Conservation (phyloP, 2,329 filamentous ascomycete species). For the Fusarium tjaetaba region DNA sequence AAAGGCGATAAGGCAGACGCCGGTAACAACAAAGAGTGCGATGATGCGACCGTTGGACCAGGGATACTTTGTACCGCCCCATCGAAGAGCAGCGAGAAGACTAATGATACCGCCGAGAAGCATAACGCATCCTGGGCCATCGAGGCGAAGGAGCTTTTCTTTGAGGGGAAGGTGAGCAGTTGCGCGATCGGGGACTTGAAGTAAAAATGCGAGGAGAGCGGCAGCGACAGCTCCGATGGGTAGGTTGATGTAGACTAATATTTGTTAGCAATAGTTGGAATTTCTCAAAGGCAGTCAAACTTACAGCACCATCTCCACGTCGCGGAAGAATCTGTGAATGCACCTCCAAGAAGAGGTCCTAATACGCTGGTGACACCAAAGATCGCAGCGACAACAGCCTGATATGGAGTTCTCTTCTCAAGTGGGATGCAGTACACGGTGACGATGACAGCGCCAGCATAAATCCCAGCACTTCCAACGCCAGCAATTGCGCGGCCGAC, state of each 20-base stretch:
- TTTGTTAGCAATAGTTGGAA: too few species aligned
- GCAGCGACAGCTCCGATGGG: slow-evolving; percentile 3
- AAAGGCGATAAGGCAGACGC: background rate
- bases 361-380: slow-evolving; percentile 44
- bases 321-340: slow-evolving; percentile 31
- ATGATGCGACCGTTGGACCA: slow-evolving; percentile 2
- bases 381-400: slow-evolving; percentile 40
- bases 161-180: background rate
- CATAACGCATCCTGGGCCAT: background rate
- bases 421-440: slow-evolving; percentile 47
- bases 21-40: background rate
- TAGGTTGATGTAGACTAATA: background rate
- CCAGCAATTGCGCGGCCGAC: slow-evolving; percentile 56
- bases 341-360: slow-evolving; percentile 44
- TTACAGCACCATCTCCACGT: slow-evolving; percentile 12
- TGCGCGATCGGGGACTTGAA: background rate
- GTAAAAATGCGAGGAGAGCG: background rate
- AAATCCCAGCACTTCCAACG: slow-evolving; percentile 53
- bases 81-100: slow-evolving; percentile 17
- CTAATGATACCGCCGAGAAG: slow-evolving; percentile 10
- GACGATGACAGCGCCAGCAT: slow-evolving; percentile 5
- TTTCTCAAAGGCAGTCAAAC: background rate
- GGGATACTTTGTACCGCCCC: slow-evolving; percentile 14
- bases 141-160: slow-evolving; percentile 18
- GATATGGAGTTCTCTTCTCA: slow-evolving; percentile 37